Base-by-base conservation (phyloP, 805 yeast genomes). In the Candida easanensis region DNA sequence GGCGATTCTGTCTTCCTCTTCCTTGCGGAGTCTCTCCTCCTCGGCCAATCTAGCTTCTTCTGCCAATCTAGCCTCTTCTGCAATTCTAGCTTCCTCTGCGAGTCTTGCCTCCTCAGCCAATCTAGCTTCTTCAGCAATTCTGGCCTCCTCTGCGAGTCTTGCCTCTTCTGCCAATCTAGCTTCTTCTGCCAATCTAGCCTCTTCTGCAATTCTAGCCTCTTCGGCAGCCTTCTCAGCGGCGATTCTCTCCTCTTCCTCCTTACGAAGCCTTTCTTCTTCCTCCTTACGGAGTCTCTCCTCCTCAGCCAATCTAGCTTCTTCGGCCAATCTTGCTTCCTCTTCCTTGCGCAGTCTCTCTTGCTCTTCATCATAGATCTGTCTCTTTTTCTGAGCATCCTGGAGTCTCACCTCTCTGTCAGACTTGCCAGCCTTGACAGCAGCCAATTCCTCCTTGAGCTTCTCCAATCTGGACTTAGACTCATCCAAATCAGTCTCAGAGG, bases 331-430 rank as follows among this genome's bases (percentile, higher is more conserved):
- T 18, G 39, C 42, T 35, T 43, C 50, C 23, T 49, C 50, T 21
- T 44, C 51, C 19, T 35, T 45, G 33, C 31, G 43, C 35, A 23
- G 35, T 20, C 45, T 41, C 36, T 46, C 51, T 13, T 35, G 42
- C 20, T 46, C 49, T 22, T 42, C 49, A 10, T 49, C 62, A 31
- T 46, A 57, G 0, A 16, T 40, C n/a, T 48, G 45, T 49, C 62
- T 53, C 41, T 57, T 53, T 16, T 38, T 27, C 26, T 39, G 42
- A 22, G 63, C 63, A 3, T 54, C 56, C 27, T 39, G 41, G 10
- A 58, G 26, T 48, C 63, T 54, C 6, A 46, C 26, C 9, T 46
- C 36, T 48, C 63, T 55, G 9, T 44, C 50, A 1, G 22, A 9
- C 38, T 50, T 53, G 8, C 43, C 52, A 17, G 55, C 53, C 44